Conservation (phyloP, 805 yeast species). For the Nakazawaea peltata region DNA sequence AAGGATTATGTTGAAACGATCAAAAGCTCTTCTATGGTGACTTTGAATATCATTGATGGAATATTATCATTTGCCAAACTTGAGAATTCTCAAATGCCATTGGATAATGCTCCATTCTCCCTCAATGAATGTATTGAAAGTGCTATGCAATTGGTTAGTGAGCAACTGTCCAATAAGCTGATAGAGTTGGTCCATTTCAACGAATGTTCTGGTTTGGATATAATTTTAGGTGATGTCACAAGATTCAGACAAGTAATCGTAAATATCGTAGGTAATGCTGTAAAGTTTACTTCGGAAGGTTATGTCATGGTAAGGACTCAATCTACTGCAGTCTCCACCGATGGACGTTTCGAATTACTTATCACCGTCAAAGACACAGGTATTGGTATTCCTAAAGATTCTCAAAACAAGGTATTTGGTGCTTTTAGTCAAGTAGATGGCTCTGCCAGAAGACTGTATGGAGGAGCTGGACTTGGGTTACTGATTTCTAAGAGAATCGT, state of each 20-base stretch:
- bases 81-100: slow-evolving; percentile 43
- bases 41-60: slow-evolving; percentile 45
- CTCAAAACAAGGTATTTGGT: slow-evolving; percentile 37
- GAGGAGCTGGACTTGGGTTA: slow-evolving; percentile 45
- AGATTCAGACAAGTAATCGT: slow-evolving; percentile 42
- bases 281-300: slow-evolving; percentile 39
- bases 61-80: slow-evolving; percentile 46
- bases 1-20: slow-evolving; percentile 46
- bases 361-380: slow-evolving; percentile 42
- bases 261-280: slow-evolving; percentile 45
- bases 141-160: slow-evolving; percentile 39
- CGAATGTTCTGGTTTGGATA: slow-evolving; percentile 28
- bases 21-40: slow-evolving; percentile 40
- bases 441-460: slow-evolving; percentile 39
- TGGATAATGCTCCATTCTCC: slow-evolving; percentile 35
- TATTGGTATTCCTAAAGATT: slow-evolving; percentile 40
- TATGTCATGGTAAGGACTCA: slow-evolving; percentile 28
- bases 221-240: slow-evolving; percentile 39
- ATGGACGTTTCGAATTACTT: slow-evolving; percentile 28
- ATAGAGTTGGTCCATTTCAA: slow-evolving; percentile 38
- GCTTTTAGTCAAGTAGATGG: slow-evolving; percentile 53
- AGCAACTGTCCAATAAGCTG: slow-evolving; percentile 34
- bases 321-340: slow-evolving; percentile 21
- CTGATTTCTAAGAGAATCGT: slow-evolving; percentile 40
- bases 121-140: slow-evolving; percentile 37